Percentiles rank a stretch among this genome's conserved stretches.
Evolutionary conservation across 306 rosid species (phyloP).

Genomic region (Cicer cuneatum): DNA sequence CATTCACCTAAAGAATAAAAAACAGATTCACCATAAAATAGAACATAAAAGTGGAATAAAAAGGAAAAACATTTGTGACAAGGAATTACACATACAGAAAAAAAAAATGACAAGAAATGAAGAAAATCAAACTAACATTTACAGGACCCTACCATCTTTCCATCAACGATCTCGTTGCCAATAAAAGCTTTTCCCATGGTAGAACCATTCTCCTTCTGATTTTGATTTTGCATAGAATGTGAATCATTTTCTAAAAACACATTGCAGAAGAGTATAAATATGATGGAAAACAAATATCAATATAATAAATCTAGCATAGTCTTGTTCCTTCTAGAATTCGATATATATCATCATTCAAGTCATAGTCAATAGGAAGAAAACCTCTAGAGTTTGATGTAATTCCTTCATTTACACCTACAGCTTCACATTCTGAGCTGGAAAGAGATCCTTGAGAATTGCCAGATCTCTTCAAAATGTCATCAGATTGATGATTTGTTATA

Average conservation of each 20-base stretch:
- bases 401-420: conserved; percentile 55
- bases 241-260: conserved; percentile 61
- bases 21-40: conserved; percentile 8
- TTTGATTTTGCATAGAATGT: conserved; percentile 50
- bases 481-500: conserved; percentile 53
- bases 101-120: conserved; percentile 25
- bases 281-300: not conserved
- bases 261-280: conserved; percentile 25
- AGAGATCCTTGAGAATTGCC: conserved; percentile 56
- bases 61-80: not conserved
- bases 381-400: conserved; percentile 59
- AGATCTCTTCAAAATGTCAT: conserved; percentile 51
- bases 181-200: conserved; percentile 61
- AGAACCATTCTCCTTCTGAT: conserved; percentile 55
- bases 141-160: conserved; percentile 68
- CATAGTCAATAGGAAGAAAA: conserved; percentile 39
- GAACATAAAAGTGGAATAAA: conserved; percentile 19
- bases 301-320: conserved; percentile 12
- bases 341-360: not conserved
- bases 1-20: conserved; percentile 65
- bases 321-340: not conserved
- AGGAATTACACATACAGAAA: not conserved
- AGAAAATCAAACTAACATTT: conserved; percentile 27
- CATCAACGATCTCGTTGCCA: conserved; percentile 66
- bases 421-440: conserved; percentile 56